phyloP scores from a whole-genome alignment of 805 yeast genomes.

The Nakazawaea wyomingensis region DNA sequence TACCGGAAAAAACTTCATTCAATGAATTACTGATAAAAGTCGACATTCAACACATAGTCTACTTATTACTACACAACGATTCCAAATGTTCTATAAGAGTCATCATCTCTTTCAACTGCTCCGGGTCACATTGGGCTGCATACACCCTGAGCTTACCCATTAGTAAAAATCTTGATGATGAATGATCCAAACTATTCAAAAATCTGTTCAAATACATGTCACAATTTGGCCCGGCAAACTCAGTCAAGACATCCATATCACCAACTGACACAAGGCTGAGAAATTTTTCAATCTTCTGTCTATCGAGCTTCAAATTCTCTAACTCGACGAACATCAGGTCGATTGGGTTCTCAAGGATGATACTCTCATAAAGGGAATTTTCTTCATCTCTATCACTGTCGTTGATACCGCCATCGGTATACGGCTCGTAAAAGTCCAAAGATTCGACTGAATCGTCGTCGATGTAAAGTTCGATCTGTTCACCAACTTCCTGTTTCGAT shows the following conservation, averaged over 20 bases:
- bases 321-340: neutral
- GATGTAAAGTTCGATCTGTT: neutral
- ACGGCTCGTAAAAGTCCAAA: neutral
- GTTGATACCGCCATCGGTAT: neutral
- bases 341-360: neutral
- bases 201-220: neutral
- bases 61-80: neutral
- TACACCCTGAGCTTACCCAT: neutral
- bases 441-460: neutral
- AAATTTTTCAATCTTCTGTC: constrained; percentile 1
- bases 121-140: neutral
- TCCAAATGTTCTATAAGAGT: neutral
- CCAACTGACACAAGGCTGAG: neutral
- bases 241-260: neutral
- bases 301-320: constrained; percentile 1
- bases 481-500: neutral
- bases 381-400: neutral
- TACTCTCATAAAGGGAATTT: neutral
- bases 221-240: neutral
- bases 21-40: too few relatives aligned
- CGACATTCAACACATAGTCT: too few relatives aligned
- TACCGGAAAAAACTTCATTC: too few relatives aligned
- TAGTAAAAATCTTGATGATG: neutral
- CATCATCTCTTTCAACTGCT: neutral
- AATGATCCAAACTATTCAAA: neutral